Evolutionary conservation across 129 eudicot genomes (phyloP).

Genomic region (Artemisia argyi): DNA sequence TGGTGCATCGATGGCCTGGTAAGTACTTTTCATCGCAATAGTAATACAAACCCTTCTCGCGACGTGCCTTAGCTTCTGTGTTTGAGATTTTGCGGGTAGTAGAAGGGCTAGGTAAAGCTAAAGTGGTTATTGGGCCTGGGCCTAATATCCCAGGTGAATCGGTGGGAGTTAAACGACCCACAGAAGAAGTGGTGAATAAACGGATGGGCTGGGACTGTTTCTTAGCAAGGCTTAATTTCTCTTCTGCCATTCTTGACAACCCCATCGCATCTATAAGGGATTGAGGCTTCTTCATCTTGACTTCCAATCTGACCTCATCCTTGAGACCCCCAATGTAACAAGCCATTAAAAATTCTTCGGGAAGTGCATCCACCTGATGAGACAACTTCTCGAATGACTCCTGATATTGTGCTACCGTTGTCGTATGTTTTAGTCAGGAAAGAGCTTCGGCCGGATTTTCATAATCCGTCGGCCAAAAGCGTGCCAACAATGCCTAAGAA

Average conservation of each 20-base stretch:
- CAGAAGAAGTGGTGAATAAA: background rate
- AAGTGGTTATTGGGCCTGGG: constrained; percentile 12
- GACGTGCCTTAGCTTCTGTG: constrained; percentile 12
- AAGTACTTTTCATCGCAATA: background rate
- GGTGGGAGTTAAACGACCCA: background rate
- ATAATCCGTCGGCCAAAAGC: constrained; percentile 4
- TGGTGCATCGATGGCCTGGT: background rate
- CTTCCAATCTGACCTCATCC: constrained; percentile 15
- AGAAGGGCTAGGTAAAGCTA: constrained; percentile 4
- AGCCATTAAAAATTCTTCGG: background rate
- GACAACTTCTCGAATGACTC: constrained; percentile 8
- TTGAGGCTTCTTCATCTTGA: constrained; percentile 19
- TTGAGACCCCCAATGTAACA: constrained; percentile 9
- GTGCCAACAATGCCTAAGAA: background rate
- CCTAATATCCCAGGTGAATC: constrained; percentile 16
- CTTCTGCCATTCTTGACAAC: constrained; percentile 1
- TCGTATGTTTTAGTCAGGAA: background rate
- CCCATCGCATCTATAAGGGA: constrained; percentile 5
- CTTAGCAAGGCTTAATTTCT: constrained; percentile 9
- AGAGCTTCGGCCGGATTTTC: constrained; percentile 16
- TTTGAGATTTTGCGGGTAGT: background rate
- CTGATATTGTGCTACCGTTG: background rate
- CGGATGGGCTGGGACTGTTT: background rate
- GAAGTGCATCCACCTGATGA: background rate
- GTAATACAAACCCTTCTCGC: constrained; percentile 6